Conservation (phyloP, 805 yeast genomes). For the Teunomyces aglyptinius region DNA sequence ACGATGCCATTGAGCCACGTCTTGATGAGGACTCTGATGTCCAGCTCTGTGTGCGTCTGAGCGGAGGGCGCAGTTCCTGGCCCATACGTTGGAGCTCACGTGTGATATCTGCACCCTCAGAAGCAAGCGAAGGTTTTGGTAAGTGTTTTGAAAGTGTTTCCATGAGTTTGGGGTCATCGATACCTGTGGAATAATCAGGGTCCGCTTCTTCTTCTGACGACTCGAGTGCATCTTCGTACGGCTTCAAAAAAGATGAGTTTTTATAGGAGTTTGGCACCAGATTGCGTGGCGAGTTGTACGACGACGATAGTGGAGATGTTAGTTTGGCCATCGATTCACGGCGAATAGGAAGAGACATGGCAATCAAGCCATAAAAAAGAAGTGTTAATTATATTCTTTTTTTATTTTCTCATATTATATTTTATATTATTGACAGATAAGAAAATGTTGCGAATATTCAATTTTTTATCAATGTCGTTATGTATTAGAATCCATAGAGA, state of each 20-base stretch:
- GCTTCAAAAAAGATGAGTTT: neutral
- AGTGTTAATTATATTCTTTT: no score
- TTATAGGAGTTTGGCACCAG: constrained; percentile 14
- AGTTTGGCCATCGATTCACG: constrained; percentile 32
- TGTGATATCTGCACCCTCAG: constrained; percentile 53
- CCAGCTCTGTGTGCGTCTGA: constrained; percentile 16
- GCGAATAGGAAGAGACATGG: constrained; percentile 10
- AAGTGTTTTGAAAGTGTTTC: constrained; percentile 37
- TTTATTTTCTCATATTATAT: no score
- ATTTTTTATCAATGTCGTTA: neutral
- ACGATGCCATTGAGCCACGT: constrained; percentile 64
- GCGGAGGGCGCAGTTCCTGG: constrained; percentile 5
- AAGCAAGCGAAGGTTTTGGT: constrained; percentile 33
- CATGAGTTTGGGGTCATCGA: constrained; percentile 32
- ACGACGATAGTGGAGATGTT: constrained; percentile 11
- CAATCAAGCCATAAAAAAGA: neutral
- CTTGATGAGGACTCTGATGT: constrained; percentile 30
- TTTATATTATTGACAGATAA: no score
- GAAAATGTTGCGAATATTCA: neutral
- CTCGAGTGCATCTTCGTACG: constrained; percentile 1
- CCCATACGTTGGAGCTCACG: constrained; percentile 41
- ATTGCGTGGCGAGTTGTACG: constrained; percentile 21
- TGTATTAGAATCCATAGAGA: neutral
- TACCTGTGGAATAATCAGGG: constrained; percentile 16
- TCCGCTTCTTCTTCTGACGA: constrained; percentile 9